phyloP scores from a whole-genome alignment of 495 filamentous ascomycete genomes.

The Durotheca rogersii region DNA sequence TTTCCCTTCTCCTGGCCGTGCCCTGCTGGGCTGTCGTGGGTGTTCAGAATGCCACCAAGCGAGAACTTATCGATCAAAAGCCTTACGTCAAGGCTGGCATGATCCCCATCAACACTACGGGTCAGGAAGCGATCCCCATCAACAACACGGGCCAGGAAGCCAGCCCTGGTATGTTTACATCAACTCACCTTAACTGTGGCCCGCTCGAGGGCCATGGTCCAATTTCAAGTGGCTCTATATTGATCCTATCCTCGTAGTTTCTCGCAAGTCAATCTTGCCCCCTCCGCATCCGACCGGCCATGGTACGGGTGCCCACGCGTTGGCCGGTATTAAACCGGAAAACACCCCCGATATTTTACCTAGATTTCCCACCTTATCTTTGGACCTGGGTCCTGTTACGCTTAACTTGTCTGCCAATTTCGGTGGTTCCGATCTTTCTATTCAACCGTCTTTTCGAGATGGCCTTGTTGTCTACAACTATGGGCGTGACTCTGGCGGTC shows the following conservation, averaged over 20 bases:
- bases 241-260: not conserved
- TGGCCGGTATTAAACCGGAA: too few species aligned
- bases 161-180: not conserved
- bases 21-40: constrained; percentile 9
- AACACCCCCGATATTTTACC: too few species aligned
- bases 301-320: constrained; percentile 4
- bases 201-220: too few species aligned
- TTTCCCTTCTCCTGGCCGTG: constrained; percentile 29
- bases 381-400: not conserved
- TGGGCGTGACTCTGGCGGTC: constrained; percentile 8
- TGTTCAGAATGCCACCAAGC: constrained; percentile 1
- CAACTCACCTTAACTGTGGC: not conserved
- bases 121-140: not conserved
- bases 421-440: not conserved
- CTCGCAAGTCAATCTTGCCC: not conserved
- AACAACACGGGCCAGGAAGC: not conserved
- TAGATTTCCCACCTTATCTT: not conserved
- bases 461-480: constrained; percentile 19
- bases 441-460: constrained; percentile 9
- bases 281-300: constrained; percentile 6
- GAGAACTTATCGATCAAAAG: too few species aligned
- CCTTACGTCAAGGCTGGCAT: too few species aligned
- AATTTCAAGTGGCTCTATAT: too few species aligned
- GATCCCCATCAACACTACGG: too few species aligned
- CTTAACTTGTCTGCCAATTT: not conserved